Evolutionary conservation across 73 alveolate species (phyloP).

Genomic region (Uronychia setigera): DNA sequence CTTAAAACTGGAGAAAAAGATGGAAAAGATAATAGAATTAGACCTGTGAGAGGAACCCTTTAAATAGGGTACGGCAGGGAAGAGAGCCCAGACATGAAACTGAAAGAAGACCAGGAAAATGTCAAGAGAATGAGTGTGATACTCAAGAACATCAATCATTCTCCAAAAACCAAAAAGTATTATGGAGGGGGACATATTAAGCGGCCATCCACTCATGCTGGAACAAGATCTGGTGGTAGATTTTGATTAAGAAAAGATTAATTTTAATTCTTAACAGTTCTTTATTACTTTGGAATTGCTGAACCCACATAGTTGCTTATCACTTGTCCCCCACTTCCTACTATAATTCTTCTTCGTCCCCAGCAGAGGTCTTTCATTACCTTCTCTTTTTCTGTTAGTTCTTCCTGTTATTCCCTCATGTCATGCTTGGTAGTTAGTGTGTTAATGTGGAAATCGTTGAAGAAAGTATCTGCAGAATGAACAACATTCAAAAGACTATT

Average conservation of each 20-base stretch:
- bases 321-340: background rate
- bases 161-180: background rate
- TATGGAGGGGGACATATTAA: background rate
- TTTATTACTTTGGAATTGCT: too few relatives aligned
- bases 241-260: too few relatives aligned
- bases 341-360: background rate
- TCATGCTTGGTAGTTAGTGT: background rate
- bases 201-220: background rate
- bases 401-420: background rate
- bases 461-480: background rate
- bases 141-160: background rate
- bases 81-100: background rate
- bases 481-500: background rate
- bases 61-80: background rate
- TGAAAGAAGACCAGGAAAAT: background rate
- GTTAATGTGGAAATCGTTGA: background rate
- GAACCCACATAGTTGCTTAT: too few relatives aligned
- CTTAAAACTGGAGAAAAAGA: conserved; percentile 20
- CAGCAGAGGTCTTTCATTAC: background rate
- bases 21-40: too few relatives aligned
- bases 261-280: too few relatives aligned
- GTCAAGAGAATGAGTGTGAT: background rate
- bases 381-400: background rate
- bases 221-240: too few relatives aligned
- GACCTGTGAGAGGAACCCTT: too few relatives aligned